Evolutionary conservation across 2,329 filamentous ascomycete genomes (phyloP).

Genomic region (Penicillium sp.): DNA sequence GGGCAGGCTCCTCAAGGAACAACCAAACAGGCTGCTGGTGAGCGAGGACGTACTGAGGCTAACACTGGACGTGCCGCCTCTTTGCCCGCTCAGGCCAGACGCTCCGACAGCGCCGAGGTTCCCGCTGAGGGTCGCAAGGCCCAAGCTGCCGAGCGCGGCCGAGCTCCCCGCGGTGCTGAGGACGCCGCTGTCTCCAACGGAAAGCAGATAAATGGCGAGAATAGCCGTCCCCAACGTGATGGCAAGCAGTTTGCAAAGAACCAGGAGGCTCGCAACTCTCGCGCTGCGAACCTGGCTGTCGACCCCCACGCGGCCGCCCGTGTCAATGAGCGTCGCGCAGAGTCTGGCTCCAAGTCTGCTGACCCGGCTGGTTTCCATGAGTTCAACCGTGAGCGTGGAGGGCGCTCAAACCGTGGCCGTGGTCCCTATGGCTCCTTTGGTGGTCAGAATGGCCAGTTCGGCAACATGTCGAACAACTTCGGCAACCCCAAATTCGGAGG

Average conservation of each 20-base stretch:
- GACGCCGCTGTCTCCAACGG: conserved; percentile 25
- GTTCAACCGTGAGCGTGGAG: conserved; percentile 37
- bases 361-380: conserved; percentile 35
- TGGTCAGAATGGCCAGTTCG: conserved; percentile 39
- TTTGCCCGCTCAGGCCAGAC: conserved; percentile 37
- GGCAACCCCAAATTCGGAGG: conserved; percentile 40
- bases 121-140: conserved; percentile 34
- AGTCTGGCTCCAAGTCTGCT: conserved; percentile 39
- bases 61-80: conserved; percentile 40
- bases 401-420: conserved; percentile 42
- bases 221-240: conserved; percentile 32
- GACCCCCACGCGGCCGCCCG: conserved; percentile 36
- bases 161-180: conserved; percentile 33
- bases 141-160: conserved; percentile 31
- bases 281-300: conserved; percentile 28
- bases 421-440: conserved; percentile 36
- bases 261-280: conserved; percentile 31
- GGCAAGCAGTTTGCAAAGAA: conserved; percentile 36
- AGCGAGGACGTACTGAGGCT: conserved; percentile 37
- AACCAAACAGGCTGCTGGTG: conserved; percentile 32
- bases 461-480: conserved; percentile 43
- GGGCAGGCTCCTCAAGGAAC: conserved; percentile 27
- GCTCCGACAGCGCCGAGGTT: conserved; percentile 36
- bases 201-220: conserved; percentile 31
- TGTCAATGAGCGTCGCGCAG: conserved; percentile 38